These are phyloP conservation scores for Malassezia obtusa DNA, from an alignment of 1,284 basidiomycete genomes.

Conservation along the genomic window DNA sequence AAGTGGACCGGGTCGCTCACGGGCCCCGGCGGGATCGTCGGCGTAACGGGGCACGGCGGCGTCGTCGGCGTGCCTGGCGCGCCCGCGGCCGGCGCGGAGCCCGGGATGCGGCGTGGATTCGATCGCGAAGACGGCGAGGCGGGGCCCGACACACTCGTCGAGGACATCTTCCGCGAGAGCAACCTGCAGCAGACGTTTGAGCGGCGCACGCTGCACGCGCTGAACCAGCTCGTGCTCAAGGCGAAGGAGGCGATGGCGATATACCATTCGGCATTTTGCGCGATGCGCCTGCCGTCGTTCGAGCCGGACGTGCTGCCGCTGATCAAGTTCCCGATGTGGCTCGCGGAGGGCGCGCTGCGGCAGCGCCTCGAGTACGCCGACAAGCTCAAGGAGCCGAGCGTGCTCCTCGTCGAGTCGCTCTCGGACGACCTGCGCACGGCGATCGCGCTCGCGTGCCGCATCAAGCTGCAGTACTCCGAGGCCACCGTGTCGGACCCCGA, in stretches of 20 bases:
- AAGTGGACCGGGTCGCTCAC: constrained; percentile 42
- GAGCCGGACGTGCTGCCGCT: constrained; percentile 83
- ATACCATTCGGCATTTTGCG: constrained; percentile 61
- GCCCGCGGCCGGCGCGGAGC: background rate
- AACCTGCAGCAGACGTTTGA: constrained; percentile 87
- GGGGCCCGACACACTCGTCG: constrained; percentile 57
- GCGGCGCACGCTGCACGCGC: constrained; percentile 77
- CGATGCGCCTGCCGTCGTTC: constrained; percentile 85
- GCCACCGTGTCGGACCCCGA: constrained; percentile 73
- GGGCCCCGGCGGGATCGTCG: constrained; percentile 3
- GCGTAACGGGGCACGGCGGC: background rate
- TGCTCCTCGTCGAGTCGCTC: constrained; percentile 83
- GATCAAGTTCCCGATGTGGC: constrained; percentile 85
- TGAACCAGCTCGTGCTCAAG: constrained; percentile 73
- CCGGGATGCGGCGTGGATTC: too few species aligned
- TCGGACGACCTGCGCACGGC: constrained; percentile 85
- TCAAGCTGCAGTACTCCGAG: constrained; percentile 86
- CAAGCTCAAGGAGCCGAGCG: constrained; percentile 71
- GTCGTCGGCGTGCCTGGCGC: background rate
- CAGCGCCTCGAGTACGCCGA: constrained; percentile 82
- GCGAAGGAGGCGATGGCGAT: constrained; percentile 80
- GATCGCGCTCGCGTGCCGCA: constrained; percentile 81
- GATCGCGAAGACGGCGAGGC: constrained; percentile 1
- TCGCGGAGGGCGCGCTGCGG: constrained; percentile 81
- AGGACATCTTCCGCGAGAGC: constrained; percentile 89